Base-by-base conservation (phyloP, 2,329 filamentous ascomycete species). In the Blastomyces percursus region DNA sequence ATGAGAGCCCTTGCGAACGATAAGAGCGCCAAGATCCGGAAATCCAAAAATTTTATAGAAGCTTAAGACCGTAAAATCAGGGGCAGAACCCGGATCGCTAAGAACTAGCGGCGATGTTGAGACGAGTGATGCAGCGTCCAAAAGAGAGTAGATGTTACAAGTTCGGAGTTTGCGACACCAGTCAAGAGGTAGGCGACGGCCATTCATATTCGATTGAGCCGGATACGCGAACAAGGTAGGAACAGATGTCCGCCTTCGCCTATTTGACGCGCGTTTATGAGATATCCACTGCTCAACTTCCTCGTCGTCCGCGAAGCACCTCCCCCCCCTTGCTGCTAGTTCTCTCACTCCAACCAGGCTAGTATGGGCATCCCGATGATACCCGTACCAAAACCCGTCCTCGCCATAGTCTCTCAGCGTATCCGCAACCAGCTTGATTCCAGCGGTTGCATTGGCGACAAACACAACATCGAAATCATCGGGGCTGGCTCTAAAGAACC, bases 41-140 rank as follows among this genome's bases (percentile, higher is more conserved):
- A 96, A 96, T 1, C 94, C 93, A 73, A 97, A 97, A n/a, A 96
- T 92, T 74, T 97, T 99, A 78, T 96, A 95, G 66, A 97, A 86
- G 73, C 92, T 96, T 51, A 97, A 71, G 0, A 90, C 88, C 0
- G 85, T 87, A 67, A 97, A 97, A 72, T 97, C 93, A 0, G 93
- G 89, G 0, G 88, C 85, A 0, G 76, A 71, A 0, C 79, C 76
- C 0, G 80, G 68, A 67, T 89, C 77, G 62, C 84, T 79, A 2
- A 97, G 77, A 70, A 95, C 84, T 7, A 97, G 78, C 0, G 84
- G 85, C 4, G 89, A 85, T 0, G 92, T 96, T 8, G 91, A 86
- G 11, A 86, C 87, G 12, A 90, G 80, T 0, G 91, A 89, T 5
- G 94, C 91, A 11, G 90, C 92, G 74, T 99, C 93, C 9, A 96